Percentiles rank a stretch among this genome's conserved stretches.
These are phyloP conservation scores for Pleodorina starrii DNA, from an alignment of 139 green algal genomes.

Conservation along the genomic window DNA sequence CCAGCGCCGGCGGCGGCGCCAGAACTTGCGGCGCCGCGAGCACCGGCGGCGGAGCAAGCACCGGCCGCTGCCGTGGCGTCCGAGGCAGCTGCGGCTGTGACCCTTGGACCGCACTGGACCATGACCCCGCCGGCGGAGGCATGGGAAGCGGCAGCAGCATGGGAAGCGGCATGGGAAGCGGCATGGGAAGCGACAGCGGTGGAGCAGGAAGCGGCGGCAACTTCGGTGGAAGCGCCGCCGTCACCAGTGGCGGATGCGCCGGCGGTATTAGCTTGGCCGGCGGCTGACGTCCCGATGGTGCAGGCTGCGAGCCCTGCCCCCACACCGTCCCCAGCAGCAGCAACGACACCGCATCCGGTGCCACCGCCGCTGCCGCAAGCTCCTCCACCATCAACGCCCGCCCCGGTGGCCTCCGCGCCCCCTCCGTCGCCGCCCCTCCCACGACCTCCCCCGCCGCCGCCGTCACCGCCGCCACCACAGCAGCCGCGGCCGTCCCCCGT, in stretches of 20 bases:
- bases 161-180: background rate
- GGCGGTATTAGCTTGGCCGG: background rate
- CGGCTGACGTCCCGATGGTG: background rate
- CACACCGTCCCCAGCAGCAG: background rate
- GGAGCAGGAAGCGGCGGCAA: background rate
- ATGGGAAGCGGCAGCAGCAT: background rate
- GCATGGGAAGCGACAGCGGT: background rate
- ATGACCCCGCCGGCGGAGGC: background rate
- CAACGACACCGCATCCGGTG: background rate
- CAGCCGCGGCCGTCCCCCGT: background rate
- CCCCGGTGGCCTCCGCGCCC: background rate
- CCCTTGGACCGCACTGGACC: background rate
- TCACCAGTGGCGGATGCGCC: background rate
- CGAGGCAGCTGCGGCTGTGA: too few relatives aligned
- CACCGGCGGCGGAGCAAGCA: too few relatives aligned
- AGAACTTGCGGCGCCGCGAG: background rate
- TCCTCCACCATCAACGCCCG: background rate
- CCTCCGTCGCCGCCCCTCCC: background rate
- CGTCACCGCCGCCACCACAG: background rate
- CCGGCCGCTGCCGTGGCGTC: too few relatives aligned
- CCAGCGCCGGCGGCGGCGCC: too few relatives aligned
- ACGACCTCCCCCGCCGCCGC: background rate
- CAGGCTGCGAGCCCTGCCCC: background rate
- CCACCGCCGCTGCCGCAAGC: background rate
- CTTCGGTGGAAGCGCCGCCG: background rate